These are phyloP conservation scores for Peltaster fructicola DNA, from an alignment of 2,329 filamentous ascomycete species.

Conservation along the genomic window DNA sequence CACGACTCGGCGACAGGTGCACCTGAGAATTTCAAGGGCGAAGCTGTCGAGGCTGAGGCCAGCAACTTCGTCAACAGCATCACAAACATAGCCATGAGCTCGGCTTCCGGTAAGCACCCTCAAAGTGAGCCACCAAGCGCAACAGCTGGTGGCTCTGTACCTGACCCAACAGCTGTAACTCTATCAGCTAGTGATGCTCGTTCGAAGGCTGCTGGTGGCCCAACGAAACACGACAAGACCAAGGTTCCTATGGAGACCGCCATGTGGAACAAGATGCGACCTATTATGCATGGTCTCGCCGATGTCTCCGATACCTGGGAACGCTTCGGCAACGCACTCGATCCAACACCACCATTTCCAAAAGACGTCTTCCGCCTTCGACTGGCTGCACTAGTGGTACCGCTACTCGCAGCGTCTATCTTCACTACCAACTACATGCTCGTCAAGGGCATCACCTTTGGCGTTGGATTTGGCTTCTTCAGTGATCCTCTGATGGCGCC, in stretches of 20 bases:
- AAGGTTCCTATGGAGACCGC: slow-evolving; percentile 60
- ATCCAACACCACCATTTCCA: slow-evolving; percentile 31
- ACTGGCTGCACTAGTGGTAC: slow-evolving; percentile 27
- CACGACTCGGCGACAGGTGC: slow-evolving; percentile 65
- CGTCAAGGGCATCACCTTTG: slow-evolving; percentile 47
- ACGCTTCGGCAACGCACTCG: slow-evolving; percentile 40
- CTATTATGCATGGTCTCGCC: slow-evolving; percentile 48
- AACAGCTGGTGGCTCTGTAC: slow-evolving; percentile 27
- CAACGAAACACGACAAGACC: slow-evolving; percentile 51
- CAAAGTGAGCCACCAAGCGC: slow-evolving; percentile 42
- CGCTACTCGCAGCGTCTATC: slow-evolving; percentile 24
- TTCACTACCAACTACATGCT: slow-evolving; percentile 34
- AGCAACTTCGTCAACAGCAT: slow-evolving; percentile 63
- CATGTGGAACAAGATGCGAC: slow-evolving; percentile 60
- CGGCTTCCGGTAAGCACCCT: slow-evolving; percentile 60
- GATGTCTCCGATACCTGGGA: slow-evolving; percentile 46
- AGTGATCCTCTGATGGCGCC: slow-evolving; percentile 55
- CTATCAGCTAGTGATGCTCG: slow-evolving; percentile 36
- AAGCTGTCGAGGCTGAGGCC: slow-evolving; percentile 69
- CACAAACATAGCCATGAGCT: slow-evolving; percentile 52
- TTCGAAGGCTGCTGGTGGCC: slow-evolving; percentile 33
- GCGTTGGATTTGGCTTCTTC: slow-evolving; percentile 60
- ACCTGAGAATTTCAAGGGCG: slow-evolving; percentile 66
- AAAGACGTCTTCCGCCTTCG: slow-evolving; percentile 26
- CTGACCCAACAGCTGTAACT: slow-evolving; percentile 43